Conservation (phyloP, 1,284 basidiomycete species). For the Boletus sp. region DNA sequence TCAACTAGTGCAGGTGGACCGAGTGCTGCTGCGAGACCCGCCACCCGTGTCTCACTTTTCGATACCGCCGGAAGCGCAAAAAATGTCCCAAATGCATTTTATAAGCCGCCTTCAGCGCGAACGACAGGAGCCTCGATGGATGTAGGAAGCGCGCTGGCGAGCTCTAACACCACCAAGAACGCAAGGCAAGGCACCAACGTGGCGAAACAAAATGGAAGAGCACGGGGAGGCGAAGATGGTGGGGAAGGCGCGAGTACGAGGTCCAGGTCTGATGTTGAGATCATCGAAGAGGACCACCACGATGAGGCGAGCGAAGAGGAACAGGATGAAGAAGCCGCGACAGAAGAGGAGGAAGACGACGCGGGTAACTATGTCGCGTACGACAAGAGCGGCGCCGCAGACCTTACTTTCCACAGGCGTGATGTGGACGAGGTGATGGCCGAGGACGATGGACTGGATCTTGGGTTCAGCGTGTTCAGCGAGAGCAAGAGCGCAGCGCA, state of each 20-base stretch:
- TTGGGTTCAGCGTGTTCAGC: constrained; percentile 33
- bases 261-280: constrained; percentile 21
- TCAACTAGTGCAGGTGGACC: constrained; percentile 12
- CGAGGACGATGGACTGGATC: constrained; percentile 10
- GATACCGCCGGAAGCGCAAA: constrained; percentile 44
- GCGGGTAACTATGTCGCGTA: constrained; percentile 22
- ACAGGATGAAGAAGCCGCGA: constrained; percentile 2
- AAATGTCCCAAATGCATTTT: constrained; percentile 56
- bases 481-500: constrained; percentile 2
- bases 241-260: constrained; percentile 28
- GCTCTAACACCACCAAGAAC: neutral
- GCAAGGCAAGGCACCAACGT: neutral
- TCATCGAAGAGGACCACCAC: constrained; percentile 11
- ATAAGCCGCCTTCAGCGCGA: constrained; percentile 40
- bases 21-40: constrained; percentile 12
- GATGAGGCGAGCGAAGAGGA: constrained; percentile 4
- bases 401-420: constrained; percentile 16
- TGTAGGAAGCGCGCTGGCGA: constrained; percentile 1
- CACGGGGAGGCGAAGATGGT: constrained; percentile 1
- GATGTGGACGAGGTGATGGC: constrained; percentile 17
- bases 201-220: constrained; percentile 12
- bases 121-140: constrained; percentile 1
- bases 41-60: constrained; percentile 41
- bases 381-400: constrained; percentile 19
- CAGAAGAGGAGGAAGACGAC: constrained; percentile 14